Conservation (phyloP, 257 asterid species). For the Eustoma russellianum region DNA sequence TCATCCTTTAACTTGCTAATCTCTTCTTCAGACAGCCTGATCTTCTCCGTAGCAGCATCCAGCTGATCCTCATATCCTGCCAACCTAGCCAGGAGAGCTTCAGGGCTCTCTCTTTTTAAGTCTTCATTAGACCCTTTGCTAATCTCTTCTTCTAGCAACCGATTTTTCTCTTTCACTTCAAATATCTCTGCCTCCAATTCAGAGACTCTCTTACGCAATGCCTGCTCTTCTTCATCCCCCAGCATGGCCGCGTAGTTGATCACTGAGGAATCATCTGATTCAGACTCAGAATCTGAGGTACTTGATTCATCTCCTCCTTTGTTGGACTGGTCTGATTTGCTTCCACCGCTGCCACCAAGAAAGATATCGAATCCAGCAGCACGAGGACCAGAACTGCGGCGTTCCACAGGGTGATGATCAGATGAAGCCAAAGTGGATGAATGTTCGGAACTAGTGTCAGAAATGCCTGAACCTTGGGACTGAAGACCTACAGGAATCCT, state of each 20-base stretch:
- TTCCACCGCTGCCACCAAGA: slow-evolving; percentile 44
- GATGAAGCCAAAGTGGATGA: slow-evolving; percentile 41
- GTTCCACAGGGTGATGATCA: slow-evolving; percentile 28
- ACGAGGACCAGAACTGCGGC: slow-evolving; percentile 55
- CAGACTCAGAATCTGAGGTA: slow-evolving; percentile 69
- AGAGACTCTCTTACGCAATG: slow-evolving; percentile 31
- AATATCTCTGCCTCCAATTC: slow-evolving; percentile 64
- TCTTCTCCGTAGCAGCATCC: slow-evolving; percentile 38
- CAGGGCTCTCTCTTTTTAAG: slow-evolving; percentile 19
- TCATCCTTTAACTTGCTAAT: slow-evolving; percentile 38
- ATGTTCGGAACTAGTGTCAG: slow-evolving; percentile 67
- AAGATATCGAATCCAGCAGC: slow-evolving; percentile 86
- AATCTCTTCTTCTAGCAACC: slow-evolving; percentile 22
- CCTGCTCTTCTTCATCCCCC: slow-evolving; percentile 43
- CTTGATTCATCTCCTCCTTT: slow-evolving; percentile 77
- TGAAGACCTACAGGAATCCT: slow-evolving; percentile 71
- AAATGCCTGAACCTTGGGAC: slow-evolving; percentile 80
- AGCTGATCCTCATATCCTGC: slow-evolving; percentile 57
- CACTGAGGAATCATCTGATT: slow-evolving; percentile 75
- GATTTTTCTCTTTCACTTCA: slow-evolving; percentile 50
- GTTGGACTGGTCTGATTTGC: slow-evolving; percentile 41
- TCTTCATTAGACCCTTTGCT: slow-evolving; percentile 17
- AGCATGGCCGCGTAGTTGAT: slow-evolving; percentile 38
- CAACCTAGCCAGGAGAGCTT: slow-evolving; percentile 25
- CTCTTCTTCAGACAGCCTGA: slow-evolving; percentile 49